Evolutionary conservation across 306 rosid species (phyloP).

Genomic region (Delonix regia): DNA sequence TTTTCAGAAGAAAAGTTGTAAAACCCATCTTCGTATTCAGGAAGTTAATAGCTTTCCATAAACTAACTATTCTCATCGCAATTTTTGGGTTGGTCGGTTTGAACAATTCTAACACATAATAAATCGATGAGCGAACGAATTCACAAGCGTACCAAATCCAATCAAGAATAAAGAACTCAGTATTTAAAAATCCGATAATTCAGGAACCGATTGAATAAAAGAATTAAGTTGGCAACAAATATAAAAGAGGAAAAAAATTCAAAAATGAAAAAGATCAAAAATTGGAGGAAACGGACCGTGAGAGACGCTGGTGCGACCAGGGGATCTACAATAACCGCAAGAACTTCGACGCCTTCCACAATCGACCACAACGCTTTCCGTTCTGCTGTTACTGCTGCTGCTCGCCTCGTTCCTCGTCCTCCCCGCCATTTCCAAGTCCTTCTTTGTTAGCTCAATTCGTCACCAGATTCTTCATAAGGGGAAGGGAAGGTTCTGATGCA

Average conservation of each 20-base stretch:
- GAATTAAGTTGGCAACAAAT: not conserved
- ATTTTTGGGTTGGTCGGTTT: not conserved
- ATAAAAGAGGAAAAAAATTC: not conserved
- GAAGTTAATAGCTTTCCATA: not conserved
- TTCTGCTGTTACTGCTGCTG: slow-evolving; percentile 46
- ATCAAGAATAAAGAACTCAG: not conserved
- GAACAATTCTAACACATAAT: not conserved
- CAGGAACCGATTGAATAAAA: not conserved
- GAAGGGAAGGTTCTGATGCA: not conserved
- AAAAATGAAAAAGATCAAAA: not conserved
- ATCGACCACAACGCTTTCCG: slow-evolving; percentile 68
- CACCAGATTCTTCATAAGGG: slow-evolving; percentile 11
- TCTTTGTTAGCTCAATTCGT: not conserved
- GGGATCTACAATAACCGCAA: slow-evolving; percentile 88
- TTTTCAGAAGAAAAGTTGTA: not conserved
- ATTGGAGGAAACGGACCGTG: slow-evolving; percentile 55
- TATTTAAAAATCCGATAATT: not conserved
- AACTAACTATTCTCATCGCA: not conserved
- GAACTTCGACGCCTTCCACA: slow-evolving; percentile 60
- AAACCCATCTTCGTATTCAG: not conserved
- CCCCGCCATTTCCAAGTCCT: slow-evolving; percentile 46
- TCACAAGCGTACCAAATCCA: not conserved
- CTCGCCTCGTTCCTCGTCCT: slow-evolving; percentile 65
- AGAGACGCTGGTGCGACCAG: slow-evolving; percentile 68
- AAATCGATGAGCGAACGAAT: not conserved